phyloP scores from a whole-genome alignment of 768 basidiomycete species.

The Tulasnella sp. region DNA sequence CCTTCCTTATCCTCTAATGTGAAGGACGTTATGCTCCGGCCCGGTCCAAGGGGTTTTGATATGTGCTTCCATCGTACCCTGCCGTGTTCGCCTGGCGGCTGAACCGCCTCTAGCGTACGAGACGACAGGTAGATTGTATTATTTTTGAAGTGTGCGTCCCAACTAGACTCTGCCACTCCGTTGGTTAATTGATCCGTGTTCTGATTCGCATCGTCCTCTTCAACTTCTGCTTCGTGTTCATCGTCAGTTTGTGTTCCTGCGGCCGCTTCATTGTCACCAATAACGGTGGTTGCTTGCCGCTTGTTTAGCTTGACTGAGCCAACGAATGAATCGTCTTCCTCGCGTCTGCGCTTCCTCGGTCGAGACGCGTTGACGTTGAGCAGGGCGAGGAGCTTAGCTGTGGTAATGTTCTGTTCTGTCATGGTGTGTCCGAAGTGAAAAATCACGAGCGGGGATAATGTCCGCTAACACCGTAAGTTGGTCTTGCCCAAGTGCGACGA shows the following conservation, averaged over 20 bases:
- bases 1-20: constrained; percentile 3
- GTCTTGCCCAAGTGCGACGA: too few species aligned
- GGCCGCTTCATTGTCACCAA: constrained; percentile 10
- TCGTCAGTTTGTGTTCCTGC: constrained; percentile 10
- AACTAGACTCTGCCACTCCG: neutral
- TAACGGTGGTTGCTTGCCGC: constrained; percentile 13
- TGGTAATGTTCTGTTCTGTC: constrained; percentile 31
- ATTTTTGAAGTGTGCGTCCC: constrained; percentile 7
- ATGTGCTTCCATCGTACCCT: constrained; percentile 12
- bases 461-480: neutral
- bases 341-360: constrained; percentile 39
- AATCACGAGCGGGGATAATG: neutral
- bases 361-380: constrained; percentile 82
- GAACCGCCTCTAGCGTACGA: constrained; percentile 9
- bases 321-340: constrained; percentile 26
- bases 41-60: neutral
- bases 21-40: neutral
- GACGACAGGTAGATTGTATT: neutral
- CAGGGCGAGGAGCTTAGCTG: constrained; percentile 72
- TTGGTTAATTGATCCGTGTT: neutral
- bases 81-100: neutral
- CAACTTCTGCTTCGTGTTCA: constrained; percentile 17
- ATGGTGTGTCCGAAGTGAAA: neutral
- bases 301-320: constrained; percentile 43
- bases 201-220: constrained; percentile 3